phyloP scores from a whole-genome alignment of 2,329 filamentous ascomycete species.

The Trichothecium roseum region DNA sequence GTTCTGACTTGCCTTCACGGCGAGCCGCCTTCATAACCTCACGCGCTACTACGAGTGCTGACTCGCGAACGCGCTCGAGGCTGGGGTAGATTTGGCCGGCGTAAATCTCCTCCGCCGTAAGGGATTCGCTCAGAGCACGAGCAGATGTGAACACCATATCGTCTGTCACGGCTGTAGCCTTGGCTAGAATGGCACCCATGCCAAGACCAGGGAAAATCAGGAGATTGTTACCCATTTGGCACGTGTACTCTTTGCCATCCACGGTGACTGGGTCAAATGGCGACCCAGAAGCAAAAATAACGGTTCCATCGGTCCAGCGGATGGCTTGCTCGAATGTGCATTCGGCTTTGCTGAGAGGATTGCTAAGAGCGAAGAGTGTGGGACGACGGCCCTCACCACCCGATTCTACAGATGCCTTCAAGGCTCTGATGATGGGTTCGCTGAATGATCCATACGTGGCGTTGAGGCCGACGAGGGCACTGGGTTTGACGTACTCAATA shows the following conservation, averaged over 20 bases:
- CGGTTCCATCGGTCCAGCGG: slow-evolving; percentile 79
- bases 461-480: slow-evolving; percentile 86
- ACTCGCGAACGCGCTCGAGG: slow-evolving; percentile 84
- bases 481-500: slow-evolving; percentile 90
- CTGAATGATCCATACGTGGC: slow-evolving; percentile 94
- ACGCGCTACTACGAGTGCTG: slow-evolving; percentile 74
- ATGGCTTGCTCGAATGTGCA: slow-evolving; percentile 95
- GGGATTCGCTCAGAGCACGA: slow-evolving; percentile 64
- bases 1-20: slow-evolving; percentile 61
- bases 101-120: slow-evolving; percentile 72
- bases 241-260: slow-evolving; percentile 52
- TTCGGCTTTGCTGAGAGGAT: slow-evolving; percentile 92
- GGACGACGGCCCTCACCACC: slow-evolving; percentile 64
- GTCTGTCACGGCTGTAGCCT: slow-evolving; percentile 78
- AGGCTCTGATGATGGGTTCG: slow-evolving; percentile 66
- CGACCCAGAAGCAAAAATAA: slow-evolving; percentile 89
- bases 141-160: slow-evolving; percentile 96
- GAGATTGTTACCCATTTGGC: slow-evolving; percentile 76
- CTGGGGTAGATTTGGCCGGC: slow-evolving; percentile 83
- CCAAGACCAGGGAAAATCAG: slow-evolving; percentile 97
- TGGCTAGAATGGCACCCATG: slow-evolving; percentile 83
- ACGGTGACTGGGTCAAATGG: slow-evolving; percentile 70
- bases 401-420: slow-evolving; percentile 53
- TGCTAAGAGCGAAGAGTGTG: slow-evolving; percentile 93
- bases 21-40: slow-evolving; percentile 92